Base-by-base conservation (phyloP, 169 alveolate genomes). In the Plasmodium gonderi region DNA sequence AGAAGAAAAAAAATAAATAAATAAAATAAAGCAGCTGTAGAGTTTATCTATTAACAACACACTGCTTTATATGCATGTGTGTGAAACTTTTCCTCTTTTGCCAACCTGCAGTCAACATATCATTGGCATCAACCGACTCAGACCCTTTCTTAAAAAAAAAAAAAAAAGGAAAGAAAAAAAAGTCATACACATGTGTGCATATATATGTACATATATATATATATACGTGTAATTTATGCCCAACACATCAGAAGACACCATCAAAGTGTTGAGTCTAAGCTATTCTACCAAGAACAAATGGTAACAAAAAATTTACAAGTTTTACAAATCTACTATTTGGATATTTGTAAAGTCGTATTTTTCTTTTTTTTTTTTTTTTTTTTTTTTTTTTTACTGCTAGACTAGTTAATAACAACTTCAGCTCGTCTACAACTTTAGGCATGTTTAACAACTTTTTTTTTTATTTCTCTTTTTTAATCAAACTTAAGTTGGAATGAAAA, bases 351-450 rank as follows among this genome's bases (percentile, higher is more conserved):
- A 29, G 1, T 17, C 40, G 72, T 60, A 36, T 60, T 36, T 17
- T 40, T 9, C n/a, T 31, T 23, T 42, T 17, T 11, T 40, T 17
- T 0, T 76, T 44, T 40, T 76, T 77, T 40, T 44, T 40, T 76
- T 76, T 81, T 36, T 64, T 14, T n/a, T 68, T 5, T n/a, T 47
- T 68, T 68, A 68, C 82, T 33, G 82, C 75, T 72, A 82, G 64
- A 42, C 40, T 82, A 8, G 92, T 82, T 38, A 82, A 75, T 79
- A 82, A 82, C 72, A 82, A 82, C 60, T 68, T 82, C 40, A 82
- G 76, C 75, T 82, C 92, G 51, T 82, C 83, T 75, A 82, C 74
- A 20, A 82, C 81, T 72, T 72, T 75, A 29, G 92, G 65, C 92
- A 82, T 82, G 17, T 82, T 82, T 29, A 47, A 9, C 51, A 82